Evolutionary conservation across 2,329 filamentous ascomycete genomes (phyloP).

Genomic region (Trichophyton verrucosum): DNA sequence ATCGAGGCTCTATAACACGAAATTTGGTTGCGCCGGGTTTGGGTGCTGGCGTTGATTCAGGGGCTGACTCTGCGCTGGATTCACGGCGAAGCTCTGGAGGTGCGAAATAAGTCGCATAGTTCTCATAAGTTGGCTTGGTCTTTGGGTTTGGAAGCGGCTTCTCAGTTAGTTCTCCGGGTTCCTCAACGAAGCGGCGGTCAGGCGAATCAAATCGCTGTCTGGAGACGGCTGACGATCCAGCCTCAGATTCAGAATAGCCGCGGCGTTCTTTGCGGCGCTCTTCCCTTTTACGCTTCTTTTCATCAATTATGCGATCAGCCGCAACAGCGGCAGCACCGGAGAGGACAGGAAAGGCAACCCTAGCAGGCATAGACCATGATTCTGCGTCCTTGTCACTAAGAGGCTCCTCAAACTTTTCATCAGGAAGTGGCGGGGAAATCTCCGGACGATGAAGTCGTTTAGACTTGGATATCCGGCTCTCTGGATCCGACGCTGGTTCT

Average conservation of each 20-base stretch:
- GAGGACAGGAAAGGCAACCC: slow-evolving; percentile 35
- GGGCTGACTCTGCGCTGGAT: slow-evolving; percentile 12
- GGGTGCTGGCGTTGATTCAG: slow-evolving; percentile 21
- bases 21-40: not conserved
- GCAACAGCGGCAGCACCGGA: slow-evolving; percentile 24
- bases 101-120: slow-evolving; percentile 33
- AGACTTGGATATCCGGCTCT: not conserved
- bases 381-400: not conserved
- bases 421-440: not conserved
- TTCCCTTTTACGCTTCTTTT: not conserved
- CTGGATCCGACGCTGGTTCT: not conserved
- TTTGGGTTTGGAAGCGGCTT: slow-evolving; percentile 21
- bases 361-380: slow-evolving; percentile 20
- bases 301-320: not conserved
- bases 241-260: slow-evolving; percentile 16
- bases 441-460: not conserved
- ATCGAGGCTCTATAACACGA: not conserved
- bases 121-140: slow-evolving; percentile 28
- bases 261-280: slow-evolving; percentile 27
- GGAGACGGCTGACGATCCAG: not conserved
- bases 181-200: not conserved
- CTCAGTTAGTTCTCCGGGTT: slow-evolving; percentile 9
- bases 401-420: not conserved
- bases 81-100: slow-evolving; percentile 30
- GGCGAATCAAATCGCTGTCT: not conserved